phyloP scores from a whole-genome alignment of 2,329 filamentous ascomycete genomes.

The Microsporum audouinii region DNA sequence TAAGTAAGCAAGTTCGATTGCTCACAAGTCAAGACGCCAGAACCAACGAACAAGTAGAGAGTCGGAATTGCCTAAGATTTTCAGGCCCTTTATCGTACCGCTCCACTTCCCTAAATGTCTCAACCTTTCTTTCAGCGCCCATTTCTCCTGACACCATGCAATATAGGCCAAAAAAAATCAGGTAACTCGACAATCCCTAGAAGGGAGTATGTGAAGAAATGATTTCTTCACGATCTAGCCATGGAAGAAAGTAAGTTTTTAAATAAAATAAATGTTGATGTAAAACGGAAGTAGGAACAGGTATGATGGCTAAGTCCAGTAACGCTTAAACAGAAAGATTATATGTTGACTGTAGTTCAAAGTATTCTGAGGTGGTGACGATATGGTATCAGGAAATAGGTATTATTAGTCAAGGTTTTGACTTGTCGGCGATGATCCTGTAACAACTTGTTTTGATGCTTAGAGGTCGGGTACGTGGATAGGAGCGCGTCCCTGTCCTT shows the following conservation, averaged over 20 bases:
- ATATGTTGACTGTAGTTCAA: neutral
- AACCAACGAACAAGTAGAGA: neutral
- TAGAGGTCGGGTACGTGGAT: conserved; percentile 28
- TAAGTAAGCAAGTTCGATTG: neutral
- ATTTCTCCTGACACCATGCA: conserved; percentile 1
- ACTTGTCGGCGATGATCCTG: conserved; percentile 31
- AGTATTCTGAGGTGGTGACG: neutral
- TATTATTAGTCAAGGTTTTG: conserved; percentile 17
- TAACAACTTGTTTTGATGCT: conserved; percentile 33
- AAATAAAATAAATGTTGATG: neutral
- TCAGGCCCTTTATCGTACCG: neutral
- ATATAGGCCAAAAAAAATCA: neutral
- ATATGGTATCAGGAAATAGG: neutral
- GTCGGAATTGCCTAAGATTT: neutral
- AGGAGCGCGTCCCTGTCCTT: conserved; percentile 26
- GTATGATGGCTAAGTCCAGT: neutral
- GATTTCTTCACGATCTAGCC: neutral
- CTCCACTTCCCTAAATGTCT: neutral
- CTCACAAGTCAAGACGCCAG: neutral
- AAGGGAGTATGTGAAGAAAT: neutral
- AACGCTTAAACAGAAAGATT: neutral
- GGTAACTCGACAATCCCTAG: neutral
- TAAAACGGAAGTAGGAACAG: neutral
- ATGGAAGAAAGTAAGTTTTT: neutral
- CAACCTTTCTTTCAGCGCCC: neutral